phyloP scores from a whole-genome alignment of 495 filamentous ascomycete genomes.

The Trichocladium uniseriatum region DNA sequence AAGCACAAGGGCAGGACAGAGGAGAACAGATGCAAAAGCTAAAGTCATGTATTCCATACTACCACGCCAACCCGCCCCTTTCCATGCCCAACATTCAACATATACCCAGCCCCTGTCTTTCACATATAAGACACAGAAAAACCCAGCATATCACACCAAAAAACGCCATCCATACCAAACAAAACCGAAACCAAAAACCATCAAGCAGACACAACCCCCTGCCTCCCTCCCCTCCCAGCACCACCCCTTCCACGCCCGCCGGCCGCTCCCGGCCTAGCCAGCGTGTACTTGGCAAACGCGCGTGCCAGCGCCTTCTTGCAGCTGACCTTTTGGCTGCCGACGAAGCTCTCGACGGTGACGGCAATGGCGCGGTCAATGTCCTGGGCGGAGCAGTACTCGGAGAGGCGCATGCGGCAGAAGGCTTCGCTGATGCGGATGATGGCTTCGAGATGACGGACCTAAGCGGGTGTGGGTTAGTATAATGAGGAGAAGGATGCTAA shows the following conservation, averaged over 20 bases:
- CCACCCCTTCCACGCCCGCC: neutral
- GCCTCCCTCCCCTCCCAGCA: neutral
- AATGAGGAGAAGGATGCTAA: neutral
- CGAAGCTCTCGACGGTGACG: slow-evolving; percentile 92
- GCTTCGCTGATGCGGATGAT: slow-evolving; percentile 89
- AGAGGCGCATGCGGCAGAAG: slow-evolving; percentile 92
- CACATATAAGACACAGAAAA: no score
- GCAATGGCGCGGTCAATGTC: slow-evolving; percentile 98
- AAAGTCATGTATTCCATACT: no score
- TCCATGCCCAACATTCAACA: no score
- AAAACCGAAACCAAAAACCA: no score
- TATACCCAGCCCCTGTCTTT: no score
- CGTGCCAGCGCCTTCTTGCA: slow-evolving; percentile 94
- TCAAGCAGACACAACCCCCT: neutral
- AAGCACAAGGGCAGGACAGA: no score
- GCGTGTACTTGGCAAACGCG: slow-evolving; percentile 92
- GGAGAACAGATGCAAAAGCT: no score
- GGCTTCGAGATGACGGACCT: slow-evolving; percentile 96
- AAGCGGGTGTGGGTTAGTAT: slow-evolving; percentile 13
- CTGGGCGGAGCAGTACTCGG: slow-evolving; percentile 76
- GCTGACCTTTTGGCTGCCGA: slow-evolving; percentile 92
- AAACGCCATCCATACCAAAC: no score
- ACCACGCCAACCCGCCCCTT: no score
- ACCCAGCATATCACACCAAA: no score
- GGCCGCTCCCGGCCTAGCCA: slow-evolving; percentile 37